These are phyloP conservation scores for Lagerstroemia speciosa DNA, from an alignment of 345 rosid genomes.

Conservation along the genomic window DNA sequence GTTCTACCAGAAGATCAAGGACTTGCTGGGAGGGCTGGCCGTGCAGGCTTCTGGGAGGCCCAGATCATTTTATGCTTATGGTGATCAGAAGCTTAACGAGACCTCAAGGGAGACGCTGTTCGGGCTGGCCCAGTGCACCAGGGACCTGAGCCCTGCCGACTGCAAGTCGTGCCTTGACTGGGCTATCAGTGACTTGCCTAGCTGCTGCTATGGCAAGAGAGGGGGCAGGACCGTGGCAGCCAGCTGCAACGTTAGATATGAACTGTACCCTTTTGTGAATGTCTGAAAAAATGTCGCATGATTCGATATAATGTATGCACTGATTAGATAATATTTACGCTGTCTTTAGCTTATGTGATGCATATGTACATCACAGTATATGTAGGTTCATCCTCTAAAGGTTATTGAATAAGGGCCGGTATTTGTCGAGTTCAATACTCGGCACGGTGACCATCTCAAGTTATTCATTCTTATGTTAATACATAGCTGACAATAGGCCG, in stretches of 20 bases:
- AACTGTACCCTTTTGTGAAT: conserved; percentile 46
- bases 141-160: conserved; percentile 33
- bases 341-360: too few relatives aligned
- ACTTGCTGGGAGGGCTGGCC: conserved; percentile 27
- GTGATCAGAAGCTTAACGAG: conserved; percentile 24
- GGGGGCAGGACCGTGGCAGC: conserved; percentile 52
- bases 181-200: conserved; percentile 39
- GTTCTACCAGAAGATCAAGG: conserved; percentile 38
- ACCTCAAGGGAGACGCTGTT: conserved; percentile 20
- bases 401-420: too few relatives aligned
- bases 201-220: conserved; percentile 53
- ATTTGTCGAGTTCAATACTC: too few relatives aligned
- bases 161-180: conserved; percentile 48
- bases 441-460: too few relatives aligned
- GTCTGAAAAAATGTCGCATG: conserved; percentile 1
- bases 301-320: too few relatives aligned
- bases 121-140: conserved; percentile 57
- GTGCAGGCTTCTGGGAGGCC: conserved; percentile 14
- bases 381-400: too few relatives aligned
- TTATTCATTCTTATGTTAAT: too few relatives aligned
- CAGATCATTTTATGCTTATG: conserved; percentile 35
- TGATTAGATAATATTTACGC: too few relatives aligned
- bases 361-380: too few relatives aligned
- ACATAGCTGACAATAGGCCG: too few relatives aligned
- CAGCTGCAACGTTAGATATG: conserved; percentile 63